These are phyloP conservation scores for Pigoraptor vietnamica DNA, from an alignment of 78 protist genomes.

Conservation along the genomic window DNA sequence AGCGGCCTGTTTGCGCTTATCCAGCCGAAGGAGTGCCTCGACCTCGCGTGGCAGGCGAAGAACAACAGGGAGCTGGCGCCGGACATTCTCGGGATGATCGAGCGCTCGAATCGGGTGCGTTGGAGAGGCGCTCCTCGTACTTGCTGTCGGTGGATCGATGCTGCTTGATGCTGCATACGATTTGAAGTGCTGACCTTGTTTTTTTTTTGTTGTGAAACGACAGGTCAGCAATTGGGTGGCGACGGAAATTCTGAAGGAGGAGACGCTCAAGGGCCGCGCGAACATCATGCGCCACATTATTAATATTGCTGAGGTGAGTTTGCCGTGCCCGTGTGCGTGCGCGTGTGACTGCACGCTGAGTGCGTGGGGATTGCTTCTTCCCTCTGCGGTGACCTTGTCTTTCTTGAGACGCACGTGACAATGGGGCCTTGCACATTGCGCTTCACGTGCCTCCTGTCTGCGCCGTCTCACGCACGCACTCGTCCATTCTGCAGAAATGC, in stretches of 20 bases:
- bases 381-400: not conserved
- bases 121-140: not conserved
- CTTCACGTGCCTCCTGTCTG: not conserved
- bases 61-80: not conserved
- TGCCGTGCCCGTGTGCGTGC: not conserved
- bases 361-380: not conserved
- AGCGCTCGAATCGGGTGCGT: not conserved
- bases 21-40: constrained; percentile 2
- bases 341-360: not conserved
- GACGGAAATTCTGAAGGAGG: not conserved
- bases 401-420: not conserved
- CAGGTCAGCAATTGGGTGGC: not conserved
- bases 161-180: no score
- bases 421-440: not conserved
- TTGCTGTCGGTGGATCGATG: not conserved
- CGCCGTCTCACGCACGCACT: not conserved
- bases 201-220: not conserved
- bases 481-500: constrained; percentile 22
- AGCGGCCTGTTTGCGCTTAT: not conserved
- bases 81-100: not conserved
- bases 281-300: not conserved
- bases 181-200: not conserved
- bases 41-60: not conserved
- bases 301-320: constrained; percentile 2
- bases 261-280: not conserved